phyloP scores from a whole-genome alignment of 2,329 filamentous ascomycete species.

The Diaporthe humulicola region DNA sequence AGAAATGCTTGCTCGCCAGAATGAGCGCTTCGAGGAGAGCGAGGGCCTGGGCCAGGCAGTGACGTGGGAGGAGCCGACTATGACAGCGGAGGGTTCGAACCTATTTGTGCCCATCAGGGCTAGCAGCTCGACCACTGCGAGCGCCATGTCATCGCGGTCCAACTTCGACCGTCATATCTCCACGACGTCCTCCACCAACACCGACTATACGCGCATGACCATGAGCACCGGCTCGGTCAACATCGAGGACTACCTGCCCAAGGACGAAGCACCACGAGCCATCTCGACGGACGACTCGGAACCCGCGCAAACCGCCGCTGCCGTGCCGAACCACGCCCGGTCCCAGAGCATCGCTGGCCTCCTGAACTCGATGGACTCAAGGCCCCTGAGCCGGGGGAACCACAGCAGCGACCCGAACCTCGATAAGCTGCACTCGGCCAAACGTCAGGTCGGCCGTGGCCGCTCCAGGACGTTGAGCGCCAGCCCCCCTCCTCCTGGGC shows the following conservation, averaged over 20 bases:
- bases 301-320: constrained; percentile 47
- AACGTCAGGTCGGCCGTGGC: constrained; percentile 50
- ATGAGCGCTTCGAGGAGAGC: constrained; percentile 48
- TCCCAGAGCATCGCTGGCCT: constrained; percentile 37
- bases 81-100: constrained; percentile 50
- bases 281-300: constrained; percentile 42
- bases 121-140: constrained; percentile 69
- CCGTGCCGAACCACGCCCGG: constrained; percentile 41
- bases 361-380: constrained; percentile 27
- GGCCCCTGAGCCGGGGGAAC: constrained; percentile 42
- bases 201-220: constrained; percentile 67
- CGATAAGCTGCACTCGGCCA: constrained; percentile 40
- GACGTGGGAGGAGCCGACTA: constrained; percentile 51
- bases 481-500: constrained; percentile 59
- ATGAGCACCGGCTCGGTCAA: constrained; percentile 62
- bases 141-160: constrained; percentile 61
- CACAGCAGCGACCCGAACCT: constrained; percentile 48
- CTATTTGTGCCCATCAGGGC: constrained; percentile 58
- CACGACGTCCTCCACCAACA: constrained; percentile 64
- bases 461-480: constrained; percentile 63
- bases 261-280: constrained; percentile 40
- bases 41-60: constrained; percentile 50
- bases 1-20: constrained; percentile 62
- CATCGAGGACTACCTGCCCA: constrained; percentile 47
- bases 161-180: constrained; percentile 67